These are phyloP conservation scores for Amoebophrya sp. DNA, from an alignment of 169 alveolate species.

Conservation along the genomic window DNA sequence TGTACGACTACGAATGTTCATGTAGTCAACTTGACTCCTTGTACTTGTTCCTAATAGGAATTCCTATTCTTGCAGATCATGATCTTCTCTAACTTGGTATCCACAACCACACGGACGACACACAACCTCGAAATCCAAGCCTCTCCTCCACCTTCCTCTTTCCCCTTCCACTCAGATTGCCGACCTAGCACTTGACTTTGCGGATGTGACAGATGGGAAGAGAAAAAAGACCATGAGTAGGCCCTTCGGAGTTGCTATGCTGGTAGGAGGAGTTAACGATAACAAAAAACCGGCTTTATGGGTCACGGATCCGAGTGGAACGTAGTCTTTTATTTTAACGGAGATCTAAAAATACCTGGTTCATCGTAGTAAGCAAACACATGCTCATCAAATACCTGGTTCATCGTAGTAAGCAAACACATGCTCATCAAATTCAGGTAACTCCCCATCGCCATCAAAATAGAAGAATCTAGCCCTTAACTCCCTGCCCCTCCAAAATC, in stretches of 20 bases:
- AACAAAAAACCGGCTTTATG: conserved; percentile 87
- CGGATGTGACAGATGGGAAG: conserved; percentile 47
- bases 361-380: not conserved
- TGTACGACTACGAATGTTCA: no score
- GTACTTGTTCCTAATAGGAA: no score
- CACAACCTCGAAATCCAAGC: no score
- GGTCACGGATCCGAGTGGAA: conserved; percentile 97
- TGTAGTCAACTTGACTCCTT: no score
- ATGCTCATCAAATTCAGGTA: conserved; percentile 28
- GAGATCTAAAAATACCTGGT: not conserved
- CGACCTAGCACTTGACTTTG: conserved; percentile 91
- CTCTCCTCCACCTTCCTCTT: no score
- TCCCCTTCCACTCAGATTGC: no score
- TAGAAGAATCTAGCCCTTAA: not conserved
- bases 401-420: not conserved
- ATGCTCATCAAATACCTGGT: conserved; percentile 21
- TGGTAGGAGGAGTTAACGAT: conserved; percentile 93
- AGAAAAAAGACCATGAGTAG: conserved; percentile 79
- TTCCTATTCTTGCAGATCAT: no score
- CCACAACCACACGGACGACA: no score
- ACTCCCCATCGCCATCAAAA: not conserved
- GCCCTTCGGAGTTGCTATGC: conserved; percentile 95
- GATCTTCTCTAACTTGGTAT: no score
- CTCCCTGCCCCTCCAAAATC: not conserved
- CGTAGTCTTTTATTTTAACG: conserved; percentile 42